These are phyloP conservation scores for Trichoderma harzianum DNA, from an alignment of 2,329 filamentous ascomycete species.

Conservation along the genomic window DNA sequence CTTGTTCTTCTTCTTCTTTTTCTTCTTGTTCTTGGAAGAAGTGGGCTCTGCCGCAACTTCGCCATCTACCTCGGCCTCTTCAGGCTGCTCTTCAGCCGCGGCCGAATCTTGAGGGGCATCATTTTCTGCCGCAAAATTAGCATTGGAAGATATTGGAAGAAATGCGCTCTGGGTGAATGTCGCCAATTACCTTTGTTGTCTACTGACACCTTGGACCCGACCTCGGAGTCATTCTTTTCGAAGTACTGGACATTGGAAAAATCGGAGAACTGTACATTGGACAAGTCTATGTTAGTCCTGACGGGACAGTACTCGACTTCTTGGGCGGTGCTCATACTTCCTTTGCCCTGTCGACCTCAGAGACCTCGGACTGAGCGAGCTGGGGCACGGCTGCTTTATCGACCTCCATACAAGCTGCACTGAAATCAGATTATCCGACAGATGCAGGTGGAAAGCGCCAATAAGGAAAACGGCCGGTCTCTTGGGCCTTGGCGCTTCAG, in stretches of 20 bases:
- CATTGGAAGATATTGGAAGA: neutral
- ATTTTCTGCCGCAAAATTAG: neutral
- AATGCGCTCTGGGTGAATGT: neutral
- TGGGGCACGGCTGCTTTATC: slow-evolving; percentile 34
- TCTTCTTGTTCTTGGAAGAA: slow-evolving; percentile 21
- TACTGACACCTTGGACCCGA: slow-evolving; percentile 14
- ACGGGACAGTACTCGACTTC: slow-evolving; percentile 39
- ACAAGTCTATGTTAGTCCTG: slow-evolving; percentile 38
- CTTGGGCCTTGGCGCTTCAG: slow-evolving; percentile 22
- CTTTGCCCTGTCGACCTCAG: slow-evolving; percentile 28
- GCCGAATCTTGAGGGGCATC: slow-evolving; percentile 5
- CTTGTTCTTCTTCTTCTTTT: slow-evolving; percentile 23
- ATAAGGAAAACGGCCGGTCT: slow-evolving; percentile 18
- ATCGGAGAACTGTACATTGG: slow-evolving; percentile 40
- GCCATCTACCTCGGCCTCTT: slow-evolving; percentile 12
- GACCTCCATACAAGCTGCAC: slow-evolving; percentile 31
- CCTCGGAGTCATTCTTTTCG: slow-evolving; percentile 32
- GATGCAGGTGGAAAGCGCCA: slow-evolving; percentile 28
- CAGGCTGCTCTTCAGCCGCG: slow-evolving; percentile 15
- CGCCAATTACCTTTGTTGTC: slow-evolving; percentile 13
- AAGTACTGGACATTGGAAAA: slow-evolving; percentile 44
- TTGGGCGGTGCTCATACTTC: slow-evolving; percentile 43
- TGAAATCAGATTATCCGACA: slow-evolving; percentile 34
- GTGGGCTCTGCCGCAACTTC: slow-evolving; percentile 9
- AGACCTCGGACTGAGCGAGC: slow-evolving; percentile 25